Evolutionary conservation across 2,329 filamentous ascomycete genomes (phyloP).

Genomic region (Cryphonectria nitschkei): DNA sequence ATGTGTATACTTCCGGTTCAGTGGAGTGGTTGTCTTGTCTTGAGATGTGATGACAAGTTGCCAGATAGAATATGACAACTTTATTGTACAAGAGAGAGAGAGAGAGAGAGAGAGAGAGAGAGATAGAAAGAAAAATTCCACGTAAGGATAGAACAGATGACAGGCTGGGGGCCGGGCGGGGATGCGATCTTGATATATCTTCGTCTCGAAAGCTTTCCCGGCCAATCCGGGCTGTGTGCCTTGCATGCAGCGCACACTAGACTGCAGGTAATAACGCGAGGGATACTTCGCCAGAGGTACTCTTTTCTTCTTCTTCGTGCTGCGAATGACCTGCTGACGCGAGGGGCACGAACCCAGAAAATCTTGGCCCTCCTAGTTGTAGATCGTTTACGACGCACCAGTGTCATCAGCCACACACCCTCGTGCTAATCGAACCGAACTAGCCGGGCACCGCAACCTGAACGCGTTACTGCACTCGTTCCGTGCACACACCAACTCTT

Average conservation of each 20-base stretch:
- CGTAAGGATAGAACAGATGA: neutral
- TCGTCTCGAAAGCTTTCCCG: constrained; percentile 15
- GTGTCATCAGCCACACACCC: constrained; percentile 17
- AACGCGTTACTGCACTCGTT: neutral
- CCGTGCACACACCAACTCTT: constrained; percentile 19
- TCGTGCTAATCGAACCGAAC: constrained; percentile 13
- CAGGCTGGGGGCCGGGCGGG: constrained; percentile 8
- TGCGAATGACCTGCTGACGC: neutral
- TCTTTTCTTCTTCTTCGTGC: neutral
- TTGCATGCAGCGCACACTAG: constrained; percentile 23
- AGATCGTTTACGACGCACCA: constrained; percentile 15
- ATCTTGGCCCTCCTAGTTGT: constrained; percentile 9
- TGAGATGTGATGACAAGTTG: constrained; percentile 4
- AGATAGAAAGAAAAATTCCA: neutral
- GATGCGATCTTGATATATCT: constrained; percentile 29
- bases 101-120: neutral
- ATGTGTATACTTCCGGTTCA: neutral
- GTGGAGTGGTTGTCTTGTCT: neutral
- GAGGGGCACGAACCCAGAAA: constrained; percentile 2
- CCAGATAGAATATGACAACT: constrained; percentile 11
- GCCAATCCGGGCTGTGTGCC: constrained; percentile 30
- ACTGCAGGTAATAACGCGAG: constrained; percentile 5
- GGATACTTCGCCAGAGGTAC: constrained; percentile 16
- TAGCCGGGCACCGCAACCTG: constrained; percentile 15
- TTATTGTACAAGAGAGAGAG: neutral